Conservation (phyloP, 306 rosid species). For the Vachellia pachyceras region DNA sequence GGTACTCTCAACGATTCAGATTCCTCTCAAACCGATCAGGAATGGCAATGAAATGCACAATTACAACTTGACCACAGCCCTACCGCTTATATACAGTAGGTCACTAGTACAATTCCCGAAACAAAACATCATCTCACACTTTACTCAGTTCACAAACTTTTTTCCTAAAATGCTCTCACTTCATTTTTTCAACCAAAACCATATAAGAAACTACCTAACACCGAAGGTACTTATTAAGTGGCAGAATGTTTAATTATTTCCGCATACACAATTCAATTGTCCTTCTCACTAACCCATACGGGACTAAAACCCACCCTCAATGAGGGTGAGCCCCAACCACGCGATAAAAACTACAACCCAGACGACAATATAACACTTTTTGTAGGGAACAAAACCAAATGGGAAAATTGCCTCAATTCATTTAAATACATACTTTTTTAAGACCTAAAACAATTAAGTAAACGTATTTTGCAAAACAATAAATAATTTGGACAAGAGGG, state of each 20-base stretch:
- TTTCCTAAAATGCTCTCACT: not conserved
- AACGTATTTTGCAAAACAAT: too few relatives aligned
- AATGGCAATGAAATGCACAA: not conserved
- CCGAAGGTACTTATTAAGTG: not conserved
- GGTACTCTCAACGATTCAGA: not conserved
- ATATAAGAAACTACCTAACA: not conserved
- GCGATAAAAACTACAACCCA: too few relatives aligned
- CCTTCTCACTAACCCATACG: not conserved
- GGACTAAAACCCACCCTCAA: not conserved
- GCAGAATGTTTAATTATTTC: not conserved
- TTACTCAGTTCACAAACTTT: not conserved
- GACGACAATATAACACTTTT: too few relatives aligned
- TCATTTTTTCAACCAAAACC: not conserved
- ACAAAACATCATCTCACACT: not conserved
- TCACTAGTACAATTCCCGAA: not conserved
- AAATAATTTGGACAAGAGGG: not conserved
- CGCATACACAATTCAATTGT: not conserved
- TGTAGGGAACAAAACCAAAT: not conserved
- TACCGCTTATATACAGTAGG: not conserved
- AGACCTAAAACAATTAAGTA: too few relatives aligned
- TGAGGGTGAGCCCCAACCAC: not conserved
- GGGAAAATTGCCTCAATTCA: not conserved
- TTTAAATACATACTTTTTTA: too few relatives aligned
- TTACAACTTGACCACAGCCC: not conserved
- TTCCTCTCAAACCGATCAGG: not conserved